A percentile compares a stretch with the other conserved stretches of the same genome.
These are phyloP conservation scores for Cryptococcus sp. DNA, from an alignment of 1,284 basidiomycete genomes.

Conservation along the genomic window DNA sequence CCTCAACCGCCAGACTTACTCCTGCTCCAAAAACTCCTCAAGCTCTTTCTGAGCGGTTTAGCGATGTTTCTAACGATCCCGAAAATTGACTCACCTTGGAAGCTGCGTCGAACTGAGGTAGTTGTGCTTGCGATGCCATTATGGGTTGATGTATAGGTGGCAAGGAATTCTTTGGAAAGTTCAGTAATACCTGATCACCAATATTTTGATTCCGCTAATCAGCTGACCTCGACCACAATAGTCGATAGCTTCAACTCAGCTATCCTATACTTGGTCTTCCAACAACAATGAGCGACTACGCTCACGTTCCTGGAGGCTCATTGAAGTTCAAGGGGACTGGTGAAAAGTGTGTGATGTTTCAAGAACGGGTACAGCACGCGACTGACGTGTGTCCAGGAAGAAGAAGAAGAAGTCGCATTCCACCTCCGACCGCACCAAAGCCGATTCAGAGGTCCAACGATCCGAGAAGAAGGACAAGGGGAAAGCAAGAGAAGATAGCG, in stretches of 20 bases:
- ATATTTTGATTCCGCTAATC: background rate
- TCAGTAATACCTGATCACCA: background rate
- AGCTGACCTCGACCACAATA: no score
- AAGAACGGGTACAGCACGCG: background rate
- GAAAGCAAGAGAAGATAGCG: slow-evolving; percentile 3
- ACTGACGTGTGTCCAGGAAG: slow-evolving; percentile 54
- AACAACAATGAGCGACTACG: slow-evolving; percentile 63
- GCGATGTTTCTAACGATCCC: slow-evolving; percentile 2
- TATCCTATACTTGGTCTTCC: no score
- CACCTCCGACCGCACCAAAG: slow-evolving; percentile 22
- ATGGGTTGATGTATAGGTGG: background rate
- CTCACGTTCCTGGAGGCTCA: slow-evolving; percentile 76
- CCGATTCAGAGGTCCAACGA: slow-evolving; percentile 34
- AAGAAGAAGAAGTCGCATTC: slow-evolving; percentile 77
- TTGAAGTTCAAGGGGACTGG: slow-evolving; percentile 82
- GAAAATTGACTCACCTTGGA: slow-evolving; percentile 57
- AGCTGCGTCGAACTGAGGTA: slow-evolving; percentile 66
- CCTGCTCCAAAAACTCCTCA: slow-evolving; percentile 72
- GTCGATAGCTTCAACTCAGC: no score
- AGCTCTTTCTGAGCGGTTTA: slow-evolving; percentile 67
- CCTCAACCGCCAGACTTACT: slow-evolving; percentile 43
- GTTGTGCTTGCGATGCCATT: slow-evolving; percentile 23
- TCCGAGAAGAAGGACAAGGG: slow-evolving; percentile 47
- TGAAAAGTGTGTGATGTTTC: slow-evolving; percentile 64
- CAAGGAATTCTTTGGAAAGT: slow-evolving; percentile 1